These are phyloP conservation scores for Cylindrotheca closterium DNA, from an alignment of 108 stramenopile genomes.

Conservation along the genomic window DNA sequence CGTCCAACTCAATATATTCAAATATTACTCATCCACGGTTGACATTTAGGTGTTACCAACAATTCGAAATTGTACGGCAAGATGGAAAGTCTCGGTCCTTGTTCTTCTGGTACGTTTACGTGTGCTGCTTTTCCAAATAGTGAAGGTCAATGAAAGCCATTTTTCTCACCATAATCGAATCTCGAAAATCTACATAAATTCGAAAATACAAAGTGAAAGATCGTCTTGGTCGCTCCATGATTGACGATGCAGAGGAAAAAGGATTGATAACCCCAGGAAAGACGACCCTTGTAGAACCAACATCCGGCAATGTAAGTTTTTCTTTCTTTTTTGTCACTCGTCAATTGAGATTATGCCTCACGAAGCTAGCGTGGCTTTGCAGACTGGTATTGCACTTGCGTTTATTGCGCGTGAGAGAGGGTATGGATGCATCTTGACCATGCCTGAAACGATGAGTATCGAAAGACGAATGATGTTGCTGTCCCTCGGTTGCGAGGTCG, in stretches of 20 bases:
- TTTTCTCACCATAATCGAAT: too few relatives aligned
- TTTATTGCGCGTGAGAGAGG: constrained; percentile 45
- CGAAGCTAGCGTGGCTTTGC: too few relatives aligned
- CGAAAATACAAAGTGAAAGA: too few relatives aligned
- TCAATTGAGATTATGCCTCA: too few relatives aligned
- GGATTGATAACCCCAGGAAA: constrained; percentile 84
- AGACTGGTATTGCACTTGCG: constrained; percentile 86
- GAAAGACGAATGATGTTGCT: constrained; percentile 73
- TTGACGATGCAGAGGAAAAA: constrained; percentile 80
- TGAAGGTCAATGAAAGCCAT: too few relatives aligned
- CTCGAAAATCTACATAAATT: too few relatives aligned
- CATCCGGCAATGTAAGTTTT: constrained; percentile 95
- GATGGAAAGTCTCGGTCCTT: constrained; percentile 65
- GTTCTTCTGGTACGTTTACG: too few relatives aligned
- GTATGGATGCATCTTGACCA: constrained; percentile 81
- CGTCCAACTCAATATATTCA: too few relatives aligned
- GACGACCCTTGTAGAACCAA: constrained; percentile 89
- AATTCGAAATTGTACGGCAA: constrained; percentile 54
- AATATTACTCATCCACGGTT: too few relatives aligned
- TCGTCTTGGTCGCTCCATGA: constrained; percentile 77
- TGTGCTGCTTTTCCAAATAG: too few relatives aligned
- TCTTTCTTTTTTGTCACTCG: too few relatives aligned
- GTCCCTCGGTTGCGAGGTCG: constrained; percentile 64
- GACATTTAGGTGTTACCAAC: constrained; percentile 52
- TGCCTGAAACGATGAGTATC: constrained; percentile 88